Evolutionary conservation across 805 yeast genomes (phyloP).

Genomic region (Yarrowia sp.): DNA sequence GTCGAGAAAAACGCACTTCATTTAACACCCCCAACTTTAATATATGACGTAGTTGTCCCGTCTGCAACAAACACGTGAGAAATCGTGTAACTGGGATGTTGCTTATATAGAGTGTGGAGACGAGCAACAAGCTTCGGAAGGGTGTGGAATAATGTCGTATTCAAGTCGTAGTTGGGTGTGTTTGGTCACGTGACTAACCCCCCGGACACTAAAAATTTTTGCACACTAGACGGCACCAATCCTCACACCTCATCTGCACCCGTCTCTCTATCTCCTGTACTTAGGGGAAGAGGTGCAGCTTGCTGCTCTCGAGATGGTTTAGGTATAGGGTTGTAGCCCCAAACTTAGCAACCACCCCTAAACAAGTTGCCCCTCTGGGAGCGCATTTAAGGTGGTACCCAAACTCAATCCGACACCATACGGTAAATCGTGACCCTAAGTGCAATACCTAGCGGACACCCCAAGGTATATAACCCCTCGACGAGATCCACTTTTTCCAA

Average conservation of each 20-base stretch:
- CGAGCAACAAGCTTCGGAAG: not conserved
- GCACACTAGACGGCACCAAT: constrained; percentile 4
- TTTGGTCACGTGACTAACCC: not conserved
- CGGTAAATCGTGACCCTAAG: constrained; percentile 21
- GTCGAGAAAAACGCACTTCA: not conserved
- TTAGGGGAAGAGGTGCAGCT: constrained; percentile 24
- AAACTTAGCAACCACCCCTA: not conserved
- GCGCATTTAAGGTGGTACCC: not conserved
- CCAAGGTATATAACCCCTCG: not conserved
- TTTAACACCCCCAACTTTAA: not conserved
- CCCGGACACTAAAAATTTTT: not conserved
- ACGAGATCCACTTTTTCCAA: not conserved
- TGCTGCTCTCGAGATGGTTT: constrained; percentile 7
- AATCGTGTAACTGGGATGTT: not conserved
- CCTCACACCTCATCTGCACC: not conserved
- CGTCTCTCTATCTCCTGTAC: constrained; percentile 27
- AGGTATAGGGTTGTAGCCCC: not conserved
- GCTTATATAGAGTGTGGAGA: not conserved
- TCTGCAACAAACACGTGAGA: constrained; percentile 15
- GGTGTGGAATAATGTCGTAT: too few relatives aligned
- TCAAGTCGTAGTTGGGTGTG: too few relatives aligned
- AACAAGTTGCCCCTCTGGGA: not conserved
- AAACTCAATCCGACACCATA: not conserved
- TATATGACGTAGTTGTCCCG: not conserved
- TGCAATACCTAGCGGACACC: constrained; percentile 25